Evolutionary conservation across 176 grass and related monocot genomes (phyloP).

Genomic region (Stipa capillata): DNA sequence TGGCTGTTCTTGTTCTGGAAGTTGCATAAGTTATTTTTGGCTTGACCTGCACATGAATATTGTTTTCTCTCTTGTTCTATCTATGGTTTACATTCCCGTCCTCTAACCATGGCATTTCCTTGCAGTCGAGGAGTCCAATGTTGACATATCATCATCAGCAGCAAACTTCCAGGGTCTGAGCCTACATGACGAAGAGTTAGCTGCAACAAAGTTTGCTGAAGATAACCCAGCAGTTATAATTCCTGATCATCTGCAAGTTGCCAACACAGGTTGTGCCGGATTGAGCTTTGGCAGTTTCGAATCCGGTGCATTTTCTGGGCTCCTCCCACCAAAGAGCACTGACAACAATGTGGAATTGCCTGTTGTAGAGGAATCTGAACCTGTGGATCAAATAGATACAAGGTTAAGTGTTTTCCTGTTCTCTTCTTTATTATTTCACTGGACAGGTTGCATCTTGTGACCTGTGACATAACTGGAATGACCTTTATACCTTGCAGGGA

Average conservation of each 20-base stretch:
- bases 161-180: constrained; percentile 66
- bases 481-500: constrained; percentile 44
- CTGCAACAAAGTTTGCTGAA: constrained; percentile 30
- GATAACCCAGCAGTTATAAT: constrained; percentile 96
- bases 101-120: background rate
- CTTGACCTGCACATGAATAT: background rate
- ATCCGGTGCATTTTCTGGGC: constrained; percentile 92
- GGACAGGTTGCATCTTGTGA: background rate
- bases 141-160: constrained; percentile 40
- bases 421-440: constrained; percentile 8
- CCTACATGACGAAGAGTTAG: constrained; percentile 60
- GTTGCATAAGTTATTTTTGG: background rate
- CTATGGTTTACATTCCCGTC: background rate
- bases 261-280: constrained; percentile 68
- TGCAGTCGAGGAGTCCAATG: constrained; percentile 55
- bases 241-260: constrained; percentile 89
- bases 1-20: constrained; percentile 4
- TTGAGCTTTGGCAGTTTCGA: constrained; percentile 96
- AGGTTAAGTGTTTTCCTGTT: constrained; percentile 36
- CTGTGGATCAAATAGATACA: constrained; percentile 51
- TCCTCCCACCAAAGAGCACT: constrained; percentile 53
- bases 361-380: constrained; percentile 41
- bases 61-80: background rate
- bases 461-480: background rate
- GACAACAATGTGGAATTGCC: constrained; percentile 41